Evolutionary conservation across 352 stramenopile genomes (phyloP), one percentile per base, ranked within the genome.

Genomic region (Globisporangium abappressorium): DNA sequence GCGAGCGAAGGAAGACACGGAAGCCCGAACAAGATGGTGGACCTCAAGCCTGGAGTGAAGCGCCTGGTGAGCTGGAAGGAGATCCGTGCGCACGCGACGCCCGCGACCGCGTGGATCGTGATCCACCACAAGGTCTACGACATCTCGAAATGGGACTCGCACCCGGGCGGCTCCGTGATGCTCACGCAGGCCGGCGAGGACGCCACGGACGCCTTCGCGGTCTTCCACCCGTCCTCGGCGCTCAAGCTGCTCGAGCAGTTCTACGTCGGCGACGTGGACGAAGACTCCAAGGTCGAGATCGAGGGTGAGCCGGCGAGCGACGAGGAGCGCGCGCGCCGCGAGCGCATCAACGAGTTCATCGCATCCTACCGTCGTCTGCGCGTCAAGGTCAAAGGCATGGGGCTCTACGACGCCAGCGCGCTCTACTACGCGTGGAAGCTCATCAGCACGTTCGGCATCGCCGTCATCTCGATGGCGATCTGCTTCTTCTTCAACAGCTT

Each of bases 171-270:
- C 64, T 92, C 82, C 84, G 94, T 99, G 65, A 97, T 99, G 76
- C 98, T 99, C 71, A 99, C 97, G 30, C 94, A 99, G 74, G 97
- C 97, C 1, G 97, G 97, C 46, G 95, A 99, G 71, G 97, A 99
- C 75, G 97, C 97, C 72, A 99, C 97, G 4, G 97, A 99, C 76
- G 98, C 98, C 36, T 99, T 99, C 76, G 95, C 96, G 15, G 96
- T 98, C 53, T 99, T 99, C 75, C 97, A 99, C 78, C 95, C 96
- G 18, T 80, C 91, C 15, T 94, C 88, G 64, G 97, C 96, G 20
- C 94, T 97, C 73, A 94, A 94, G 68, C 77, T 98, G 61, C 87
- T 99, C 65, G 96, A 99, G 70, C 89, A 97, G 62, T 99, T 98
- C 73, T 98, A 98, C 85, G 98, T 99, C 65, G 97, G 97, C 30